Evolutionary conservation across 176 grass and related monocot genomes (phyloP), one percentile per base, ranked within the genome.

Genomic region (Chloris gayana): DNA sequence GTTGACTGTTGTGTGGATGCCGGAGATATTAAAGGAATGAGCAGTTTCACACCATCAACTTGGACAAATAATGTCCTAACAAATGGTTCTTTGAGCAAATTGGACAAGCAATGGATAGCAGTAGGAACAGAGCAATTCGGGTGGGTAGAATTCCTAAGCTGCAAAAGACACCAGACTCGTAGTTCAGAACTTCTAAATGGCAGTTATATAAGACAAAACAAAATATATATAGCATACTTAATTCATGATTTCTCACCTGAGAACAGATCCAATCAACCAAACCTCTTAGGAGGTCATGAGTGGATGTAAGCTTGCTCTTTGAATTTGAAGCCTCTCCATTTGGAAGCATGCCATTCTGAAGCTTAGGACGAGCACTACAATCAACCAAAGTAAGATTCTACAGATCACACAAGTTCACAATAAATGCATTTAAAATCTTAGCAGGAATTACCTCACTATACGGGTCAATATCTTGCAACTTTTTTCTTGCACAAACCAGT

Each of bases 401-500:
- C 46, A 68, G 78, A 54, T 54, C 22, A 88, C 54, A 39, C 19
- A 76, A 89, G 77, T 63, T 22, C 29, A 65, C 18, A 6, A 32
- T 63, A 80, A 14, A 76, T 59, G 35, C 53, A 85, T 53, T 84
- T 4, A 8, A 8, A 75, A 79, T 58, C 71, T 46, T 44, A 50
- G 61, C 5, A 58, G 11, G 76, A 66, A 15, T 80, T 85, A 98
- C 95, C 95, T 93, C 83, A 95, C 85, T 83, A 98, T 77, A 26
- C 80, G 45, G 59, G 88, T 91, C 74, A 98, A 90, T 89, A 98
- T 89, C 76, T 93, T 95, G 49, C 90, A 91, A 73, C 88, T 89
- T 84, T 93, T 98, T 81, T 98, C 96, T 90, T 98, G 88, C 72
- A 98, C 84, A 9, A 98, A 95, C 96, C 92, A 95, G 75, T 93